A percentile compares a stretch with the other conserved stretches of the same genome.
Conservation (phyloP, 257 asterid genomes). For the Plectranthus barbatus region DNA sequence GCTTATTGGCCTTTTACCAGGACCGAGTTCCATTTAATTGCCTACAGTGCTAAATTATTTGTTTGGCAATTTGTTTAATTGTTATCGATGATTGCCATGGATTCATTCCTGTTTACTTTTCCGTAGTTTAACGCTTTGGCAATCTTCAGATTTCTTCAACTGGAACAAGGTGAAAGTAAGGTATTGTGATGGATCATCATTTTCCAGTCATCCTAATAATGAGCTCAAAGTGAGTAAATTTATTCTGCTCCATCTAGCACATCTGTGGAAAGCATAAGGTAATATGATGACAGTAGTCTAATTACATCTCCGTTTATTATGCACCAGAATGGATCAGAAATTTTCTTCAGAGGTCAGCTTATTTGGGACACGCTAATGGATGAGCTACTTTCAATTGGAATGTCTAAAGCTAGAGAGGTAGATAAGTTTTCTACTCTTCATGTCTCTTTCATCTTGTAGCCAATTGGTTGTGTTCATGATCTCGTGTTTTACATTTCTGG, state of each 20-base stretch:
- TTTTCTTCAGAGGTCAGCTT: constrained; percentile 86
- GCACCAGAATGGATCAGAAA: constrained; percentile 55
- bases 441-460: constrained; percentile 5
- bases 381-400: constrained; percentile 66
- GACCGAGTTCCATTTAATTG: neutral
- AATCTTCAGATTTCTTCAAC: constrained; percentile 64
- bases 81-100: neutral
- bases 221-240: constrained; percentile 62
- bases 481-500: neutral
- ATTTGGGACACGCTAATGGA: constrained; percentile 78
- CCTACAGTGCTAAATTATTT: too few species aligned
- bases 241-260: neutral
- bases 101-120: constrained; percentile 4
- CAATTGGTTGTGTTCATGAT: neutral
- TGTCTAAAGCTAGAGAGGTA: constrained; percentile 74
- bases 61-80: neutral
- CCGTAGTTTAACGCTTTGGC: constrained; percentile 4
- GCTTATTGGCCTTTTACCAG: neutral
- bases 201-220: constrained; percentile 65
- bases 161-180: constrained; percentile 89
- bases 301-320: constrained; percentile 14
- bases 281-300: constrained; percentile 17
- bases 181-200: constrained; percentile 92
- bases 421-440: constrained; percentile 1
- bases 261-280: constrained; percentile 7